Conservation (phyloP, 768 basidiomycete species). For the Suillus occidentalis region DNA sequence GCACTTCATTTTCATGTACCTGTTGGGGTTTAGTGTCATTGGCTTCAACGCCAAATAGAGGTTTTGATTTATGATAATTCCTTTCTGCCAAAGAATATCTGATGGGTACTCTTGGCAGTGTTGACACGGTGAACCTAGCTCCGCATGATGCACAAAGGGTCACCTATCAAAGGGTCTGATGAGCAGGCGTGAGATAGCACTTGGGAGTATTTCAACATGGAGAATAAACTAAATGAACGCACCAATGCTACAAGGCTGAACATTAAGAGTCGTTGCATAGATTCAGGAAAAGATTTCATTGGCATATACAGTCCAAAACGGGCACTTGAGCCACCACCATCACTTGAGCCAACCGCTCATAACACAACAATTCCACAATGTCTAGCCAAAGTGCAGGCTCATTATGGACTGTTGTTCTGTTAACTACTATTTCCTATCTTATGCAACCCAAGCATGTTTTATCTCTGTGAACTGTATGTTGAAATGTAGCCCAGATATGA, state of each 20-base stretch:
- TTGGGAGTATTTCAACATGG: neutral
- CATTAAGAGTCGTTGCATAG: neutral
- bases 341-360: too few relatives aligned
- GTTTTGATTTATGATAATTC: neutral
- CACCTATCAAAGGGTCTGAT: conserved; percentile 4
- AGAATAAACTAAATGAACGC: neutral
- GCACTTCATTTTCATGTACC: neutral
- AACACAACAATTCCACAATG: too few relatives aligned
- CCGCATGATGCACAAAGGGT: neutral
- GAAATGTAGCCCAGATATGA: too few relatives aligned
- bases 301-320: too few relatives aligned
- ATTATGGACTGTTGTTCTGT: too few relatives aligned
- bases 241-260: too few relatives aligned
- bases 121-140: neutral
- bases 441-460: too few relatives aligned
- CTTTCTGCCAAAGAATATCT: neutral
- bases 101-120: neutral
- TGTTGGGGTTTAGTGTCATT: neutral
- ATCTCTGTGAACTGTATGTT: too few relatives aligned
- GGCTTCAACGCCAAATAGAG: neutral
- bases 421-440: too few relatives aligned
- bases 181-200: neutral
- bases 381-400: too few relatives aligned
- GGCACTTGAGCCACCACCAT: too few relatives aligned
- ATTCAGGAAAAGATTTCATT: neutral